A percentile compares a stretch with the other conserved stretches of the same genome.
phyloP scores from a whole-genome alignment of 177 flowering plant genomes.

The Vitis hybrid region DNA sequence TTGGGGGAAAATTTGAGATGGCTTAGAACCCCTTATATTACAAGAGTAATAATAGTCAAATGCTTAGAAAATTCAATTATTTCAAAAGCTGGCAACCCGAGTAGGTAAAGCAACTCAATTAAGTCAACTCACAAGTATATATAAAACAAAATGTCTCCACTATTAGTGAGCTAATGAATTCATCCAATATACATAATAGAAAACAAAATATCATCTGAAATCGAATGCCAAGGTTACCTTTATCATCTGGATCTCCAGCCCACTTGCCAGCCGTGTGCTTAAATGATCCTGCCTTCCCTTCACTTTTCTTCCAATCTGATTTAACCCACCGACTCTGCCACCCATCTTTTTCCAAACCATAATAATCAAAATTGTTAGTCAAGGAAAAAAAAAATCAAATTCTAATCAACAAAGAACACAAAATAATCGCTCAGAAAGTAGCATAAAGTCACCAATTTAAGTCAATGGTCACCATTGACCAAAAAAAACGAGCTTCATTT shows the following conservation, averaged over 20 bases:
- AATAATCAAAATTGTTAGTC: not conserved
- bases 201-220: not conserved
- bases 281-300: conserved; percentile 72
- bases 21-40: no score
- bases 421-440: not conserved
- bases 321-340: conserved; percentile 72
- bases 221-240: conserved; percentile 33
- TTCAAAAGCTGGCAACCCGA: no score
- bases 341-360: conserved; percentile 35
- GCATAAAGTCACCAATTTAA: not conserved
- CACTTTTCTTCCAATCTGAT: conserved; percentile 72
- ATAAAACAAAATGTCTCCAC: no score
- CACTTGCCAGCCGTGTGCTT: conserved; percentile 77
- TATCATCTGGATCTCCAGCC: conserved; percentile 72
- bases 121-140: no score
- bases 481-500: no score
- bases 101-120: no score
- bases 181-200: not conserved
- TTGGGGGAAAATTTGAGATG: no score
- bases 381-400: not conserved
- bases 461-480: not conserved
- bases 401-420: not conserved
- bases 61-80: no score
- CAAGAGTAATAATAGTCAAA: no score
- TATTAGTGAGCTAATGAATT: no score